A percentile compares a stretch with the other conserved stretches of the same genome.
Evolutionary conservation across 1,284 basidiomycete genomes (phyloP).

Genomic region (Volvariella volvacea): DNA sequence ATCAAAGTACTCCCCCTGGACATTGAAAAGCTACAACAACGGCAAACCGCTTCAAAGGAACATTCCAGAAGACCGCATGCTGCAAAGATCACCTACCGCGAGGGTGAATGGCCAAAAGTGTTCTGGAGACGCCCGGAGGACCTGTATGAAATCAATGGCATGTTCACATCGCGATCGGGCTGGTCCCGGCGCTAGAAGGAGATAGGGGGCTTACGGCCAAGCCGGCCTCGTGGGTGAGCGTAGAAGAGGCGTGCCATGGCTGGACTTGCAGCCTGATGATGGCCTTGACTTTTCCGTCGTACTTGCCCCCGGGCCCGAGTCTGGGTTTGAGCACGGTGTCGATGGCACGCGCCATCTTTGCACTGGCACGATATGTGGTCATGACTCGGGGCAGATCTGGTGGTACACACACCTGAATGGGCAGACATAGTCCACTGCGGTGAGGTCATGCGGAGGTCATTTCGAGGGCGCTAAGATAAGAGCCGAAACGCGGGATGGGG

Average conservation of each 20-base stretch:
- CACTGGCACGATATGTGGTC: slow-evolving; percentile 27
- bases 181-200: background rate
- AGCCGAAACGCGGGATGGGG: background rate
- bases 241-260: slow-evolving; percentile 76
- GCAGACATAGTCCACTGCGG: slow-evolving; percentile 79
- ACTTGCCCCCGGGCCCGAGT: slow-evolving; percentile 56
- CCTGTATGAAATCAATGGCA: slow-evolving; percentile 30
- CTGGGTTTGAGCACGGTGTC: slow-evolving; percentile 55
- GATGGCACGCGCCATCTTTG: slow-evolving; percentile 56
- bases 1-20: slow-evolving; percentile 76
- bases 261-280: slow-evolving; percentile 81
- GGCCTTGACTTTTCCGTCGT: slow-evolving; percentile 72
- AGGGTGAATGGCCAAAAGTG: slow-evolving; percentile 75
- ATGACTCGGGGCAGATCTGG: background rate
- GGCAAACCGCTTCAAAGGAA: slow-evolving; percentile 6
- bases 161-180: background rate
- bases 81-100: slow-evolving; percentile 36
- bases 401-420: slow-evolving; percentile 57
- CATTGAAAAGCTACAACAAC: slow-evolving; percentile 59
- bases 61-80: background rate
- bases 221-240: slow-evolving; percentile 75
- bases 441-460: background rate
- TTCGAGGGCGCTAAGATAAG: background rate
- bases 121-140: slow-evolving; percentile 60
- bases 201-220: slow-evolving; percentile 54